Evolutionary conservation across 495 filamentous ascomycete genomes (phyloP).

Genomic region (Daldinia loculata): DNA sequence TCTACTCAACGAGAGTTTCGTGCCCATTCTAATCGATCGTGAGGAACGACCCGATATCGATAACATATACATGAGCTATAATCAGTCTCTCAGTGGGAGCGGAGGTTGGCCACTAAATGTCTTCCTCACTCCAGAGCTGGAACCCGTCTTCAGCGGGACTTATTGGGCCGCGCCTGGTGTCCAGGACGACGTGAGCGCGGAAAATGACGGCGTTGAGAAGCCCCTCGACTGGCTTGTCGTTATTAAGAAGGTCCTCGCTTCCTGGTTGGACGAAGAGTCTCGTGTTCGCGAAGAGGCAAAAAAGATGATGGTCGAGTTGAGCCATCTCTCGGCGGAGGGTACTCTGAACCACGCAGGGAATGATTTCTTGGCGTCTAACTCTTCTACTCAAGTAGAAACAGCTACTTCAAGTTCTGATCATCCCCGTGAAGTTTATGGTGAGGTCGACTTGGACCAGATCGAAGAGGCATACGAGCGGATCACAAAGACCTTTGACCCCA

Average conservation of each 20-base stretch:
- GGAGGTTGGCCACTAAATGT: conserved; percentile 98
- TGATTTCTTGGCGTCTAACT: conserved; percentile 22
- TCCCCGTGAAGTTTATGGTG: conserved; percentile 51
- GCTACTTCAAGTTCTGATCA: conserved; percentile 25
- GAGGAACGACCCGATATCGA: conserved; percentile 97
- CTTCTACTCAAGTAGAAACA: conserved; percentile 13
- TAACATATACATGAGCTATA: conserved; percentile 98
- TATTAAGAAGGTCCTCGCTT: conserved; percentile 77
- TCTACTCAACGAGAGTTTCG: conserved; percentile 85
- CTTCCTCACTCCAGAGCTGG: conserved; percentile 90
- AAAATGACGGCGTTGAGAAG: conserved; percentile 38
- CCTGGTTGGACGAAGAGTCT: conserved; percentile 86
- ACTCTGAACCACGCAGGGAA: conserved; percentile 63
- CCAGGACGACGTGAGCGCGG: conserved; percentile 55
- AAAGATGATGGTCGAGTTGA: conserved; percentile 80
- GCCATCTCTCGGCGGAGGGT: conserved; percentile 87
- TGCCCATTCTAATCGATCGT: conserved; percentile 92
- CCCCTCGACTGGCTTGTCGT: conserved; percentile 68
- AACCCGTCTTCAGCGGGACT: conserved; percentile 95
- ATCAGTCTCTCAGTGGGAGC: conserved; percentile 89
- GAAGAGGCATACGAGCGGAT: conserved; percentile 90
- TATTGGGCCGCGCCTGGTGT: conserved; percentile 90
- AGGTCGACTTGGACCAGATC: conserved; percentile 86
- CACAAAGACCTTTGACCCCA: conserved; percentile 75
- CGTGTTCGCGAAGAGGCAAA: conserved; percentile 82